Evolutionary conservation across 2,329 filamentous ascomycete species (phyloP).

Genomic region (Plectosphaerella cucumerina): DNA sequence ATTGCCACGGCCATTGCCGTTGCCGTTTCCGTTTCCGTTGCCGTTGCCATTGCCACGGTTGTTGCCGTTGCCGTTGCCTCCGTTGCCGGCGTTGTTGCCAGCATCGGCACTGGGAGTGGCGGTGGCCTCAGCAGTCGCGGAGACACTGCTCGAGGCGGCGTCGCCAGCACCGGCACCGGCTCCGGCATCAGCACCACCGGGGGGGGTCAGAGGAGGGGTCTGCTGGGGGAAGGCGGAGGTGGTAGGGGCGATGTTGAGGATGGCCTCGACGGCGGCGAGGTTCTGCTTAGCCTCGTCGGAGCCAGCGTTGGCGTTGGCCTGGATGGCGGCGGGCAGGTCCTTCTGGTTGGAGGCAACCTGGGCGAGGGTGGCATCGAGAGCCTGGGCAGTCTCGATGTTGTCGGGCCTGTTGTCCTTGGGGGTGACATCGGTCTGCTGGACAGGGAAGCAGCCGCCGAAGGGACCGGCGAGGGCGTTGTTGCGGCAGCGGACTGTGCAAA

Average conservation of each 20-base stretch:
- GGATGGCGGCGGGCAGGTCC: slow-evolving; percentile 38
- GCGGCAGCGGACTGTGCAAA: slow-evolving; percentile 56
- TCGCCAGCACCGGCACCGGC: neutral
- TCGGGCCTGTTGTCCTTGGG: slow-evolving; percentile 37
- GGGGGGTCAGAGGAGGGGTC: slow-evolving; percentile 21
- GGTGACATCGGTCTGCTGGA: slow-evolving; percentile 47
- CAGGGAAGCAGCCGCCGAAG: slow-evolving; percentile 54
- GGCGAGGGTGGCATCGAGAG: slow-evolving; percentile 35
- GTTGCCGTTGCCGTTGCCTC: slow-evolving; percentile 1
- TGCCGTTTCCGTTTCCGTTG: slow-evolving; percentile 8
- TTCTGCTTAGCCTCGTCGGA: slow-evolving; percentile 19
- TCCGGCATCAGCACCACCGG: neutral
- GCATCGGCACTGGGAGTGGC: slow-evolving; percentile 10
- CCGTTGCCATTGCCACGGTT: slow-evolving; percentile 11
- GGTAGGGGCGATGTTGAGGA: slow-evolving; percentile 24
- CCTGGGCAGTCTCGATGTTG: slow-evolving; percentile 41
- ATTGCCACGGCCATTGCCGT: slow-evolving; percentile 13
- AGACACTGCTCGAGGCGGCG: slow-evolving; percentile 9
- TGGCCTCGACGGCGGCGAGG: slow-evolving; percentile 32
- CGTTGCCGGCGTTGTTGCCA: neutral
- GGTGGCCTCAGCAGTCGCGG: slow-evolving; percentile 9
- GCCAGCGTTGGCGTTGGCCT: slow-evolving; percentile 39
- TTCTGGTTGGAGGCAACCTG: slow-evolving; percentile 48
- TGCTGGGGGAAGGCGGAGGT: slow-evolving; percentile 24
- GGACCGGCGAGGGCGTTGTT: slow-evolving; percentile 54